These are phyloP conservation scores for Sporothrix curviconia DNA, from an alignment of 2,329 filamentous ascomycete genomes.

Conservation along the genomic window DNA sequence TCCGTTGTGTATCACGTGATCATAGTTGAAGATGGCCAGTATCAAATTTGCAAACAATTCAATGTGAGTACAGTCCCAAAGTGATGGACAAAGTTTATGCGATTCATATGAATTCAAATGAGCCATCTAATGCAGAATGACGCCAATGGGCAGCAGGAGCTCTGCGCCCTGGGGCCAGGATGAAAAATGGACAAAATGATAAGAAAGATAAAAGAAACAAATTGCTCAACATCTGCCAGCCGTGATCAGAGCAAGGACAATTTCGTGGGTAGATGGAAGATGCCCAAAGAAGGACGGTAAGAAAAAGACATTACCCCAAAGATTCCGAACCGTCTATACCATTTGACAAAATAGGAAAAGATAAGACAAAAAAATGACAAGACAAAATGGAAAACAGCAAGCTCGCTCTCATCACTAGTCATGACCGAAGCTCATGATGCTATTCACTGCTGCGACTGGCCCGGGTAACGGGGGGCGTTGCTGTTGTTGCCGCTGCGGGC, in stretches of 20 bases:
- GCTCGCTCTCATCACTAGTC: too few species aligned
- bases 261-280: background rate
- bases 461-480: background rate
- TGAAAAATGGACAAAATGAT: background rate
- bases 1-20: too few species aligned
- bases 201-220: background rate
- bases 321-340: constrained; percentile 7
- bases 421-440: background rate
- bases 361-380: too few species aligned
- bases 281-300: background rate
- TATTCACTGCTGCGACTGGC: background rate
- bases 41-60: too few species aligned
- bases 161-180: background rate
- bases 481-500: background rate
- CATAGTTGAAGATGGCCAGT: too few species aligned
- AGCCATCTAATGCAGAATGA: background rate
- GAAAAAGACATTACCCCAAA: constrained; percentile 9
- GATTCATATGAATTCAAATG: too few species aligned
- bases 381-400: background rate
- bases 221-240: constrained; percentile 8
- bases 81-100: too few species aligned
- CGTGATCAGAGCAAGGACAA: constrained; percentile 3
- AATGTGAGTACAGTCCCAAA: too few species aligned
- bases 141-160: background rate
- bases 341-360: too few species aligned